Base-by-base conservation (phyloP, 2,329 filamentous ascomycete genomes). In the Aureobasidium sp. region DNA sequence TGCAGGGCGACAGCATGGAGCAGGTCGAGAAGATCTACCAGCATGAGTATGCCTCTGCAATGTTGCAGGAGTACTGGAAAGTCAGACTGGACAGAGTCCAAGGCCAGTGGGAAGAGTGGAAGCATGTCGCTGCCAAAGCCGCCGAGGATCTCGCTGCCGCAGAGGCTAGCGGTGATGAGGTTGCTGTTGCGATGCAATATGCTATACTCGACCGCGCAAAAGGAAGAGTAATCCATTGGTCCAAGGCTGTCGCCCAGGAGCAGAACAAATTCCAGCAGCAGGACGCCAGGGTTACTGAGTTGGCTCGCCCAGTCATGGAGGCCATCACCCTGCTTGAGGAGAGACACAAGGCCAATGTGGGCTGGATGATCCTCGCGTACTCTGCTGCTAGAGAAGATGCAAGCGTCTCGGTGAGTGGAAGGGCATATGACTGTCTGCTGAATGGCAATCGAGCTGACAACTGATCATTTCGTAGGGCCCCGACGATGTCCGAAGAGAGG, bases 401-500 rank as follows among this genome's bases (percentile, higher is more conserved):
- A 50, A 8, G 3, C 9, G 6, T 36, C 11, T 21, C 2, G 30
- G 47, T 49, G 21, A 34, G 47, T 11, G 11, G 11, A 11, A 11
- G 5, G 11, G 21, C 21, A 21, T 21, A 21, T 21, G 21, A 21
- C 21, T 21, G 21, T 21, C 21, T 21, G 21, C 21, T 4, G 13
- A 11, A 37, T 37, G 13, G 25, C 13, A 47, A 13, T 11, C 8
- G 6, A 30, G 27, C 45, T 42, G 39, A 42, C 27, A 8, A 36
- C 2, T 15, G 9, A 16, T 42, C 8, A 36, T 15, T 3, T 47
- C 27, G n/a, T 37, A 44, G 47, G 39, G 47, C 13, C 57, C 47
- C 37, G 37, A 55, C 29, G 52, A 55, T 52, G 16, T 62, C 70
- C 61, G 53, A 68, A 53, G 2, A 57, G n/a, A 11, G 45, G 57